Base-by-base conservation (phyloP, 768 basidiomycete species). In the Naganishia vishniacii region DNA sequence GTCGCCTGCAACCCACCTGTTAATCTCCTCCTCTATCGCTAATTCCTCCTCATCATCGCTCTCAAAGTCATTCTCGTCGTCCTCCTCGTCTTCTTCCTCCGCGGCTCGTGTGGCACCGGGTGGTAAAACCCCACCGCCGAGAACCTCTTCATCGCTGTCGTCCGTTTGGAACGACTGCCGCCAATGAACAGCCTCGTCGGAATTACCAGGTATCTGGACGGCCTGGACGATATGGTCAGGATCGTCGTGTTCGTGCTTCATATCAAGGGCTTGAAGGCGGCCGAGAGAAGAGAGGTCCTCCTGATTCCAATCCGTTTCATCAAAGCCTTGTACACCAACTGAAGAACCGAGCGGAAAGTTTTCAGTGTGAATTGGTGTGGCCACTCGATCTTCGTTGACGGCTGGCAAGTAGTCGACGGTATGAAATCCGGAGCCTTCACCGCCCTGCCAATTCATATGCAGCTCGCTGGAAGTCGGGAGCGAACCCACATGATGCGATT, bases 181-280 rank as follows among this genome's bases (percentile, higher is more conserved):
- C 53, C 53, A 56, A 13, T 26, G 53, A 3, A 56, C 34, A 2
- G 53, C 16, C 20, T 41, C 32, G 23, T 34, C 26, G 31, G 53
- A 16, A 40, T 25, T 40, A 12, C 32, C 53, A 26, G 53, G 53
- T 15, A 56, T 56, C 16, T 56, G 45, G 18, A 67, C 68, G 31
- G 67, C 68, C 16, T 68, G 67, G 1, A 69, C 72, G 15, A 65
- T 68, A 13, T 70, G 71, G 0, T 72, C 72, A 11, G 73, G 69
- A 4, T 71, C 67, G 12, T 68, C 71, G 15, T 34, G 26, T 15
- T 65, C 69, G 25, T 59, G 64, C 4, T 61, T 41, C 4, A 64
- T 48, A 41, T 65, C 62, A 20, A 67, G 62, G 34, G 53, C 56
- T 40, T 62, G 41, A 34, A 64, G 44, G 64, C 65, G 11, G 46